Evolutionary conservation across 345 rosid genomes (phyloP).

Genomic region (Salix brachista): DNA sequence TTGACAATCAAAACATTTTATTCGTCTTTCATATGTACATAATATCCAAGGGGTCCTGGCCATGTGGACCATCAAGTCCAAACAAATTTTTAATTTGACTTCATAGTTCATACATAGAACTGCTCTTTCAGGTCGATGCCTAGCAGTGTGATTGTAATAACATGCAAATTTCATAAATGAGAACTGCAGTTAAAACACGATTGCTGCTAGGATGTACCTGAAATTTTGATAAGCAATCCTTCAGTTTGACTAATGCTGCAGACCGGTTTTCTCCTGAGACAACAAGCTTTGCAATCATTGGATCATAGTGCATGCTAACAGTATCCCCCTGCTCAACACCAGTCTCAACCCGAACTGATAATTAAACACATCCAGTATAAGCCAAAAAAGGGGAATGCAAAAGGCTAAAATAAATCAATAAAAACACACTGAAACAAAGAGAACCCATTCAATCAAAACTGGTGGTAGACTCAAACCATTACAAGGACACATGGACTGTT

Average conservation of each 20-base stretch:
- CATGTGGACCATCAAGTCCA: background rate
- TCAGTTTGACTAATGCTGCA: conserved; percentile 80
- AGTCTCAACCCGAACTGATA: conserved; percentile 82
- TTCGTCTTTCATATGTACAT: too few species aligned
- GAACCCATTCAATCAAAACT: background rate
- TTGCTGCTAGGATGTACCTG: conserved; percentile 44
- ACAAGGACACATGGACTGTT: background rate
- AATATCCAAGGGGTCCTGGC: background rate
- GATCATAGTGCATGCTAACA: conserved; percentile 99
- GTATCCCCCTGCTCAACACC: conserved; percentile 90
- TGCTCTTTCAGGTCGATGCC: background rate
- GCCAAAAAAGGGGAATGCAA: background rate
- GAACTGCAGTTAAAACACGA: conserved; percentile 6
- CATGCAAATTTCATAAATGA: background rate
- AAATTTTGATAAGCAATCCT: conserved; percentile 80
- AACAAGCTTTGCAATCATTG: conserved; percentile 98
- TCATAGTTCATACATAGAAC: background rate
- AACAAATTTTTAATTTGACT: background rate
- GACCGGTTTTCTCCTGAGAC: conserved; percentile 81
- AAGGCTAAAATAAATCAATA: background rate
- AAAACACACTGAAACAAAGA: background rate
- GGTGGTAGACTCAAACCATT: background rate
- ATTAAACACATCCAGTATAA: conserved; percentile 17
- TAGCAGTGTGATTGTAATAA: background rate
- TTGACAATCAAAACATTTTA: too few species aligned